Conservation (phyloP, 2,329 filamentous ascomycete species). For the Davidsoniella eucalypti region DNA sequence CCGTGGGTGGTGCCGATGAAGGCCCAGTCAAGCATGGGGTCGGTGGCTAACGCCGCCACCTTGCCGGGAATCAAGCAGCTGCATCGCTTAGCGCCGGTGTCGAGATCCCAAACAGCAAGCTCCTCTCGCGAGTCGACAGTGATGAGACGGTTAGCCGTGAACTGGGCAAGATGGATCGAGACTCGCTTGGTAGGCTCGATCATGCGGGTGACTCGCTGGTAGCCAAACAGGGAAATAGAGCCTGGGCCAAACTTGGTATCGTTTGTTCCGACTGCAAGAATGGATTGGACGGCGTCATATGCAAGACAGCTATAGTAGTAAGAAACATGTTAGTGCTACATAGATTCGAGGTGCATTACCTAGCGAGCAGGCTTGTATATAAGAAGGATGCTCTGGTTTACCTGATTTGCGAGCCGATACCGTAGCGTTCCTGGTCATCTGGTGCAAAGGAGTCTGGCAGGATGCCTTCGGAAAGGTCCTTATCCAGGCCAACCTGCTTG, state of each 20-base stretch:
- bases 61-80: constrained; percentile 62
- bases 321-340: constrained; percentile 8
- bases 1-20: constrained; percentile 70
- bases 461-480: constrained; percentile 74
- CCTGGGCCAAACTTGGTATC: constrained; percentile 74
- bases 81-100: constrained; percentile 47
- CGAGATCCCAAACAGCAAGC: constrained; percentile 66
- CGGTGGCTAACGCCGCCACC: constrained; percentile 58
- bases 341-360: neutral
- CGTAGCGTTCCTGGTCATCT: constrained; percentile 70
- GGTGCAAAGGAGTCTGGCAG: constrained; percentile 61
- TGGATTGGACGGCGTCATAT: constrained; percentile 86
- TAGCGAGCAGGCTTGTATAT: neutral
- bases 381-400: constrained; percentile 19
- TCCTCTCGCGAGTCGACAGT: constrained; percentile 78
- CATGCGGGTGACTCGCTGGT: constrained; percentile 60
- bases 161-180: constrained; percentile 63
- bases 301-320: constrained; percentile 56
- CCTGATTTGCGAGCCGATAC: constrained; percentile 63
- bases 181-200: constrained; percentile 54
- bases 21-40: constrained; percentile 86
- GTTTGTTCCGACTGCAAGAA: constrained; percentile 80
- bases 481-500: constrained; percentile 85
- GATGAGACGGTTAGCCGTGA: constrained; percentile 72
- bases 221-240: constrained; percentile 78